Evolutionary conservation across 352 stramenopile genomes (phyloP).

Genomic region (Pythium periplocum): DNA sequence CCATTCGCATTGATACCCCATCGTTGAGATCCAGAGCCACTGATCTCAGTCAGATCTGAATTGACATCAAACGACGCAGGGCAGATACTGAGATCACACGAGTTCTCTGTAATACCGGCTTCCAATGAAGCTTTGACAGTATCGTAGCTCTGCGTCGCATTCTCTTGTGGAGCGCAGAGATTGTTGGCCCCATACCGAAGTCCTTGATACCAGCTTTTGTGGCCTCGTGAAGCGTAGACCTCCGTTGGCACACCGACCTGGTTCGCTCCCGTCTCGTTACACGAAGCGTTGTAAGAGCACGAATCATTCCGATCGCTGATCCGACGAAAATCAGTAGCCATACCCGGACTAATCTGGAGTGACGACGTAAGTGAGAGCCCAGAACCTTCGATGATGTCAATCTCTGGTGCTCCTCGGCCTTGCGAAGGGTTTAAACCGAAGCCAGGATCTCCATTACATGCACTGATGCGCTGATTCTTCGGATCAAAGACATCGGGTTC

Average conservation of each 20-base stretch:
- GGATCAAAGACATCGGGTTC: slow-evolving; percentile 41
- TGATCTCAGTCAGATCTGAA: slow-evolving; percentile 32
- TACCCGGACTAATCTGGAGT: slow-evolving; percentile 69
- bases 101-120: slow-evolving; percentile 38
- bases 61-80: slow-evolving; percentile 41
- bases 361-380: slow-evolving; percentile 69
- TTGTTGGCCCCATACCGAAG: slow-evolving; percentile 31
- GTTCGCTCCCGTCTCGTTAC: slow-evolving; percentile 20
- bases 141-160: slow-evolving; percentile 17
- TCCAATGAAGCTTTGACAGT: slow-evolving; percentile 24
- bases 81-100: slow-evolving; percentile 32
- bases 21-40: slow-evolving; percentile 19
- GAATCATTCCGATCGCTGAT: slow-evolving; percentile 7
- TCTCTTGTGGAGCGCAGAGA: slow-evolving; percentile 19
- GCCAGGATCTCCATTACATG: slow-evolving; percentile 85
- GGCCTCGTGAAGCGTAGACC: slow-evolving; percentile 15
- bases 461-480: slow-evolving; percentile 54
- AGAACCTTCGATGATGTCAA: slow-evolving; percentile 89
- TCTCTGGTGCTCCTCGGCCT: slow-evolving; percentile 89
- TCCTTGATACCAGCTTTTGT: slow-evolving; percentile 31
- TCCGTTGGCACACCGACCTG: slow-evolving; percentile 17
- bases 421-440: slow-evolving; percentile 80
- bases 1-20: slow-evolving; percentile 65
- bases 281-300: slow-evolving; percentile 16
- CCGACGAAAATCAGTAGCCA: slow-evolving; percentile 31